Conservation (phyloP, 768 basidiomycete genomes). For the Rossbeevera mucosa region DNA sequence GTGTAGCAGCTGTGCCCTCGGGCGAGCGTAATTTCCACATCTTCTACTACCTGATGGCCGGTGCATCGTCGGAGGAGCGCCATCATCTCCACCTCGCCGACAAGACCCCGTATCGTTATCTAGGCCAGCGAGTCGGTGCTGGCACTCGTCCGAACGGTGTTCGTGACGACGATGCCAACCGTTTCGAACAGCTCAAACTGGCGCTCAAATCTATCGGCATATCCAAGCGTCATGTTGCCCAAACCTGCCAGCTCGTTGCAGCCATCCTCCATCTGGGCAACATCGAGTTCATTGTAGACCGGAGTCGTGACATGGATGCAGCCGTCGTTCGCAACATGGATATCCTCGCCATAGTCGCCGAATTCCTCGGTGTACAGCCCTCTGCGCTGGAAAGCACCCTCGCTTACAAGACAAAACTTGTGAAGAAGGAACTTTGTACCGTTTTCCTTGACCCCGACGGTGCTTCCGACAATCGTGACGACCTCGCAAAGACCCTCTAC, state of each 20-base stretch:
- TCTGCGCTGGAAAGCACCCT: conserved; percentile 71
- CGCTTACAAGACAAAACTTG: conserved; percentile 87
- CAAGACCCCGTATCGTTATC: conserved; percentile 79
- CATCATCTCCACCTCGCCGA: conserved; percentile 83
- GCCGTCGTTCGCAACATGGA: conserved; percentile 89
- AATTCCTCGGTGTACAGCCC: conserved; percentile 83
- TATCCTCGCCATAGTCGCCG: conserved; percentile 75
- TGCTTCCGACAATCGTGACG: conserved; percentile 89
- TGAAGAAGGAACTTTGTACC: conserved; percentile 96
- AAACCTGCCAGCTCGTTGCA: conserved; percentile 91
- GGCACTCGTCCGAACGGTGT: conserved; percentile 42
- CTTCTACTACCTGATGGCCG: conserved; percentile 94
- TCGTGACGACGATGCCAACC: conserved; percentile 75
- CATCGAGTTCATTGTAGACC: conserved; percentile 85
- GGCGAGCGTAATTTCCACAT: conserved; percentile 98
- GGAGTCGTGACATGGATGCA: conserved; percentile 81
- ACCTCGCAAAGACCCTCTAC: conserved; percentile 90
- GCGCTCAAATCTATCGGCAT: conserved; percentile 92
- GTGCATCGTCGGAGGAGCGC: conserved; percentile 83
- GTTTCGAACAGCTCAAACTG: conserved; percentile 91
- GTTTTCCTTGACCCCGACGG: conserved; percentile 94
- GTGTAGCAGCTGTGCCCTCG: conserved; percentile 81
- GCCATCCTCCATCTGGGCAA: conserved; percentile 97
- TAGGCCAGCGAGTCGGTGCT: conserved; percentile 61
- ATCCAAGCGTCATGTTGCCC: conserved; percentile 91